Evolutionary conservation across 768 basidiomycete genomes (phyloP).

Genomic region (Rhodotorula kratochvilovae): DNA sequence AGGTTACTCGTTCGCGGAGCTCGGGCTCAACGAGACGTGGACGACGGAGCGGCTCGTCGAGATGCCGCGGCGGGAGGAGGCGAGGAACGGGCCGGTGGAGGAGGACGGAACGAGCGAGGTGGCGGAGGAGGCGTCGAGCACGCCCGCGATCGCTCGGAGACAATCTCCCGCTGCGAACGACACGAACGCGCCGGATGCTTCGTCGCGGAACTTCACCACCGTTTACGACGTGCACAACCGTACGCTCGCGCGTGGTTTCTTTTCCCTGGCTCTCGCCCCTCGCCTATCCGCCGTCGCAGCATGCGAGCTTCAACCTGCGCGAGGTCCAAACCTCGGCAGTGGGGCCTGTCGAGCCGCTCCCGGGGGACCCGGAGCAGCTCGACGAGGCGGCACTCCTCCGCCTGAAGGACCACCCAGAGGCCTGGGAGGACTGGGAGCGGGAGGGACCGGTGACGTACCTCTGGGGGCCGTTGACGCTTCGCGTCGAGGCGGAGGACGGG

Average conservation of each 20-base stretch:
- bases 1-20: slow-evolving; percentile 1
- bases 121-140: not conserved
- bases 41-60: not conserved
- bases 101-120: not conserved
- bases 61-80: not conserved
- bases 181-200: not conserved
- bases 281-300: not conserved
- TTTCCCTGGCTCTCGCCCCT: slow-evolving; percentile 14
- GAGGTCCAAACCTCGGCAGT: slow-evolving; percentile 17
- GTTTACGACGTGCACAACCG: slow-evolving; percentile 23
- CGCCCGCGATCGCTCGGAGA: not conserved
- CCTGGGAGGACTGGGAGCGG: slow-evolving; percentile 27
- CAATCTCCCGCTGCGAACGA: not conserved
- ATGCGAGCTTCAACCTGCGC: slow-evolving; percentile 21
- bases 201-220: slow-evolving; percentile 7
- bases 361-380: not conserved
- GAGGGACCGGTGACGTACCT: slow-evolving; percentile 25
- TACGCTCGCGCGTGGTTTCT: slow-evolving; percentile 17
- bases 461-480: slow-evolving; percentile 16
- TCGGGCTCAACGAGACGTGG: slow-evolving; percentile 36
- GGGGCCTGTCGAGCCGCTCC: slow-evolving; percentile 14
- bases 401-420: not conserved
- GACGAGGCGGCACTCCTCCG: slow-evolving; percentile 27
- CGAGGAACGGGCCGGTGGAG: not conserved
- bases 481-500: not conserved